Conservation (phyloP, 2,329 filamentous ascomycete genomes). For the Pseudogymnoascus sp. region DNA sequence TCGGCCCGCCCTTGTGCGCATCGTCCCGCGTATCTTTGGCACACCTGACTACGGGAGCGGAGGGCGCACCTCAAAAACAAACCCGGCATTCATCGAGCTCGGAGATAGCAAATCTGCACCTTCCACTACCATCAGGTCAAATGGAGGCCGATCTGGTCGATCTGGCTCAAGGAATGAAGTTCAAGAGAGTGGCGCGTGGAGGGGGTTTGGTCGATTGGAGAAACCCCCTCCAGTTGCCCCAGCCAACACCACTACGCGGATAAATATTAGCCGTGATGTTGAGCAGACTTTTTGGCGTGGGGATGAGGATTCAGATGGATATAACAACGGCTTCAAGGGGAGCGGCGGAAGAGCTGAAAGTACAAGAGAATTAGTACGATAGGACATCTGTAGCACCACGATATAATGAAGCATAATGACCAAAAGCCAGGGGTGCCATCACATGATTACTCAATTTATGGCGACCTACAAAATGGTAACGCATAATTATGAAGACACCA, state of each 20-base stretch:
- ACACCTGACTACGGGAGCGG: neutral
- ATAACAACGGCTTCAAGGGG: neutral
- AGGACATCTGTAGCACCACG: neutral
- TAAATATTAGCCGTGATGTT: neutral
- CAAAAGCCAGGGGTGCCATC: neutral
- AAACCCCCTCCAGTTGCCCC: neutral
- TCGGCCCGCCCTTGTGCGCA: constrained; percentile 18
- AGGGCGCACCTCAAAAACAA: neutral
- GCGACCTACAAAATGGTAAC: neutral
- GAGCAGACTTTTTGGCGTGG: neutral
- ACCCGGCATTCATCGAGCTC: neutral
- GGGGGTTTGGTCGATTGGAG: neutral
- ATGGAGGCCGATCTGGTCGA: neutral
- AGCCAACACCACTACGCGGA: neutral
- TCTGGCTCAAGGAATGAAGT: neutral
- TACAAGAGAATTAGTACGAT: neutral
- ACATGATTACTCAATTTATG: neutral
- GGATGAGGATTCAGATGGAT: neutral
- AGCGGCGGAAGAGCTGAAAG: neutral
- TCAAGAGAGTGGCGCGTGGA: neutral
- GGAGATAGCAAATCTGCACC: neutral
- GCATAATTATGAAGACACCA: too few species aligned
- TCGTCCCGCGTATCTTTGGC: constrained; percentile 19
- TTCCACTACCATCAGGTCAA: neutral
- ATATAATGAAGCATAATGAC: neutral